A percentile compares a stretch with the other conserved stretches of the same genome.
phyloP scores from a whole-genome alignment of 1,284 basidiomycete genomes.

The Coniophora puteana region DNA sequence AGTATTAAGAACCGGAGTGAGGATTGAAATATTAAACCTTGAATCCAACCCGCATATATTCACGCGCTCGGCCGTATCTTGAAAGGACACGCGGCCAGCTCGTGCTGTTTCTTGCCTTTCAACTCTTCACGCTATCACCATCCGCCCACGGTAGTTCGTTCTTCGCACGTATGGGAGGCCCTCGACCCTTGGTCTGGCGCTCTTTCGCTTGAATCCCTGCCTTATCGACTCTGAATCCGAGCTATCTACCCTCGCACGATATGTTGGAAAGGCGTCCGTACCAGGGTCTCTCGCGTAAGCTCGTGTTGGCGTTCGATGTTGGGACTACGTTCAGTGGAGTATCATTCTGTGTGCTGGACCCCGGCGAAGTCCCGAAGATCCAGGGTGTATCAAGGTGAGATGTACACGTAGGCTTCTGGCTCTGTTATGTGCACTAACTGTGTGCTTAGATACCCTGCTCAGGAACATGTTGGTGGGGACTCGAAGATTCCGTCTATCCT shows the following conservation, averaged over 20 bases:
- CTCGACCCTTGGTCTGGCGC: too few species aligned
- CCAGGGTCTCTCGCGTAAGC: conserved; percentile 32
- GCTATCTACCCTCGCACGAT: conserved; percentile 25
- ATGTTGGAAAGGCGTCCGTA: conserved; percentile 31
- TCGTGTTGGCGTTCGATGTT: conserved; percentile 47
- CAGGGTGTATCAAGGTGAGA: conserved; percentile 38
- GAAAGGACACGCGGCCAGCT: too few species aligned
- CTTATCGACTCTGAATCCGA: conserved; percentile 6
- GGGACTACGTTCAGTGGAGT: conserved; percentile 50
- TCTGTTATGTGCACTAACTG: neutral
- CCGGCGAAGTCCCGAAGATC: conserved; percentile 42
- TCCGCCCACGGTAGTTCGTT: too few species aligned
- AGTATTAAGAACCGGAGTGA: too few species aligned
- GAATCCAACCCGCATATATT: too few species aligned
- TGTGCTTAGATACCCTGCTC: conserved; percentile 35
- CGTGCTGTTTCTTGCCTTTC: too few species aligned
- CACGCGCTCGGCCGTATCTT: too few species aligned
- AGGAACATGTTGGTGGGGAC: conserved; percentile 35
- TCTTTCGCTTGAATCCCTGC: too few species aligned
- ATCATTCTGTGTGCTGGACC: conserved; percentile 42
- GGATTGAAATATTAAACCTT: too few species aligned
- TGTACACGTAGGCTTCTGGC: neutral
- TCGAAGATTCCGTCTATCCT: conserved; percentile 55
- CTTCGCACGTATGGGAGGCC: too few species aligned
- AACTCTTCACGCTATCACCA: too few species aligned